Evolutionary conservation across 2,329 filamentous ascomycete genomes (phyloP).

Genomic region (Alternaria ventricosa): DNA sequence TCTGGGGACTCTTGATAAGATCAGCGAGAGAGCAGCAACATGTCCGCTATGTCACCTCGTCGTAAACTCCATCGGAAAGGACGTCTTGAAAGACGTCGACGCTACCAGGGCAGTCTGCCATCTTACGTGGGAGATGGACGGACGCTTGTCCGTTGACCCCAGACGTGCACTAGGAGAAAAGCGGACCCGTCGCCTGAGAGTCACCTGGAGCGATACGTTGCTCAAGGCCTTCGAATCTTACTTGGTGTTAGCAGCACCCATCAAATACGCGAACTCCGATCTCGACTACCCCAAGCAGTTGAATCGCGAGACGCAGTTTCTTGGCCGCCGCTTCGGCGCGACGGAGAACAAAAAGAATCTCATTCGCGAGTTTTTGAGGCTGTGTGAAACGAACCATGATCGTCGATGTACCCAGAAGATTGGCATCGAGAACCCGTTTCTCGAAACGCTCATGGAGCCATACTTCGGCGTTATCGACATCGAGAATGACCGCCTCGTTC

Average conservation of each 20-base stretch:
- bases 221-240: not conserved
- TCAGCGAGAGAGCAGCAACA: not conserved
- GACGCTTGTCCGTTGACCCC: accelerated
- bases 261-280: not conserved
- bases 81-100: not conserved
- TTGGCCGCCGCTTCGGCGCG: not conserved
- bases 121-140: not conserved
- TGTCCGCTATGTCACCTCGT: not conserved
- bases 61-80: not conserved
- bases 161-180: not conserved
- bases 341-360: not conserved
- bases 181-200: not conserved
- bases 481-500: not conserved
- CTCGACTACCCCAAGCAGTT: not conserved
- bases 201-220: not conserved
- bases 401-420: not conserved
- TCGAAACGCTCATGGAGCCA: not conserved
- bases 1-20: not conserved
- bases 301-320: not conserved
- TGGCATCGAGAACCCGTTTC: not conserved
- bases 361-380: not conserved
- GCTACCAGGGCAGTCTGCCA: not conserved
- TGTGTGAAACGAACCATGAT: not conserved
- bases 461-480: not conserved
- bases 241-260: not conserved